phyloP scores from a whole-genome alignment of 768 basidiomycete species.

The Lentinula aciculospora region DNA sequence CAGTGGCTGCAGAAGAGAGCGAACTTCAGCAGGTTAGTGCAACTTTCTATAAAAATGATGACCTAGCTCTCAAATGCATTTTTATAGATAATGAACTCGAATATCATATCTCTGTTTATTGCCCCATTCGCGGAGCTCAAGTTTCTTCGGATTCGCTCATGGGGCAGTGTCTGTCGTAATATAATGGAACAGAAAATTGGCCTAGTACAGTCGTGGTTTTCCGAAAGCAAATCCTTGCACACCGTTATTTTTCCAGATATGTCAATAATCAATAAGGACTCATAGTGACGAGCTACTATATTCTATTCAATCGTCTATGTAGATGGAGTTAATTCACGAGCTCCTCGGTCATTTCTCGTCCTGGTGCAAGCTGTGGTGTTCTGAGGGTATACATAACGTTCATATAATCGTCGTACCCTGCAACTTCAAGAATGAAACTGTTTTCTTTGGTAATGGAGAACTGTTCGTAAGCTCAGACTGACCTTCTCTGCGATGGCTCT shows the following conservation, averaged over 20 bases:
- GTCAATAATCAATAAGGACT: too few relatives aligned
- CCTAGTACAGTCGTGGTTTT: not conserved
- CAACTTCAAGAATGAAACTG: too few relatives aligned
- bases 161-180: not conserved
- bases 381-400: too few relatives aligned
- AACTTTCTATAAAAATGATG: not conserved
- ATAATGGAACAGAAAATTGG: not conserved
- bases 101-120: not conserved
- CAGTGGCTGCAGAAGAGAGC: not conserved
- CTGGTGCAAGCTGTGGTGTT: too few relatives aligned
- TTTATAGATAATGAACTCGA: not conserved
- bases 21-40: not conserved
- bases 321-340: too few relatives aligned
- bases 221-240: not conserved
- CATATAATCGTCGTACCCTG: too few relatives aligned
- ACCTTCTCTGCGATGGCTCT: too few relatives aligned
- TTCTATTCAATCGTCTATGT: too few relatives aligned
- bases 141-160: not conserved
- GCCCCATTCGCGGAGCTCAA: not conserved
- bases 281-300: too few relatives aligned
- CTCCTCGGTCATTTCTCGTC: too few relatives aligned
- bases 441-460: too few relatives aligned
- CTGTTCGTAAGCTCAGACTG: too few relatives aligned
- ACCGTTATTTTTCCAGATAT: conserved; percentile 1
- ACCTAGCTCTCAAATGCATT: not conserved